phyloP scores from a whole-genome alignment of 768 basidiomycete genomes.

The Tricholomella constricta region DNA sequence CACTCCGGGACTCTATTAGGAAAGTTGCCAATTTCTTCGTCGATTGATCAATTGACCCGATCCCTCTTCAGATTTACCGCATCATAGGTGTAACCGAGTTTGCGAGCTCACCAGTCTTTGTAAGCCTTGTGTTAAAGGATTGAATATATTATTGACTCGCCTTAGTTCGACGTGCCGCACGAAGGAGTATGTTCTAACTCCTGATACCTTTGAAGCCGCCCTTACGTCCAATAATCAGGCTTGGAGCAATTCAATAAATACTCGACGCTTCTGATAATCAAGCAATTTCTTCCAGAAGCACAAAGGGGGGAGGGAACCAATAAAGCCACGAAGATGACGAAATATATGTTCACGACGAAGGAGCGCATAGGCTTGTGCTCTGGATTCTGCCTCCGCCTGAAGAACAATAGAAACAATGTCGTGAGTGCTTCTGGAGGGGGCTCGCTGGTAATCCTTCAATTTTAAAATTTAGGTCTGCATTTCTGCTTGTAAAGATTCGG shows the following conservation, averaged over 20 bases:
- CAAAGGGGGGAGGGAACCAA: background rate
- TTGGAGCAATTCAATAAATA: too few species aligned
- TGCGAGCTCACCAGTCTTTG: background rate
- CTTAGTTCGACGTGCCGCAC: background rate
- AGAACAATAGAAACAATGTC: background rate
- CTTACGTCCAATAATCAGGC: too few species aligned
- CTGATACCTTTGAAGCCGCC: too few species aligned
- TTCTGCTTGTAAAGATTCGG: constrained; percentile 5
- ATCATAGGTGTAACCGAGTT: background rate
- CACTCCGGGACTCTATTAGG: background rate
- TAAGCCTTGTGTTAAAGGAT: background rate
- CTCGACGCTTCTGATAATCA: too few species aligned
- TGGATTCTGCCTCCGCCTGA: background rate
- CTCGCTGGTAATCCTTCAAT: background rate
- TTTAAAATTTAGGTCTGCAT: background rate
- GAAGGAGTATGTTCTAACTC: too few species aligned
- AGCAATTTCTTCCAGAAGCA: too few species aligned
- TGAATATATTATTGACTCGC: background rate
- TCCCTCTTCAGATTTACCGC: background rate
- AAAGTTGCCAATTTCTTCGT: background rate
- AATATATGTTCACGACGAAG: too few species aligned
- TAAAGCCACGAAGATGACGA: background rate
- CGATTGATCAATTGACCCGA: background rate
- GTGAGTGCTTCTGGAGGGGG: background rate
- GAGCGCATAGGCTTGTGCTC: background rate